A percentile compares a stretch with the other conserved stretches of the same genome.
phyloP scores from a whole-genome alignment of 2,329 filamentous ascomycete species.

The Knoxdaviesia proteae region DNA sequence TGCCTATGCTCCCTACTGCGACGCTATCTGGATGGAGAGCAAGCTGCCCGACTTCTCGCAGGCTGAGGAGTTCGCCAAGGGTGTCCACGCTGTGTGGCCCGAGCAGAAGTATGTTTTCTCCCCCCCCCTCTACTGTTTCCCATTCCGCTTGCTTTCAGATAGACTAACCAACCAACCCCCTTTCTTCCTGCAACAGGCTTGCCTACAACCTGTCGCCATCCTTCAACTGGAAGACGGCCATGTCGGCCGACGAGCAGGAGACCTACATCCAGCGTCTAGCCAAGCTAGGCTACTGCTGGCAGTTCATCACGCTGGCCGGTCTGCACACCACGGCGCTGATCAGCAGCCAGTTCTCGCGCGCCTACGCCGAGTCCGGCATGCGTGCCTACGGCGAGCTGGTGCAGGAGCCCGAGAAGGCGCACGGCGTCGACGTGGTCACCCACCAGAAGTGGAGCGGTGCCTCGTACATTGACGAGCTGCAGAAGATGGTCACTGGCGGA shows the following conservation, averaged over 20 bases:
- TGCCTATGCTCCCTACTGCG: conserved; percentile 80
- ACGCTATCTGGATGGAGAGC: conserved; percentile 99
- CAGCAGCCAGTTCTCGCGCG: conserved; percentile 68
- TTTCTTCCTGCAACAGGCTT: conserved; percentile 31
- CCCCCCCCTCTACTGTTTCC: conserved; percentile 1
- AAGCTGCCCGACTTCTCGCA: conserved; percentile 84
- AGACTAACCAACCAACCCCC: conserved; percentile 5
- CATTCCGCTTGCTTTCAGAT: not conserved
- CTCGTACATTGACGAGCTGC: conserved; percentile 78
- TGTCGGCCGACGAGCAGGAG: conserved; percentile 79
- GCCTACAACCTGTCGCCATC: conserved; percentile 96
- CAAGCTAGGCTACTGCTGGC: conserved; percentile 89
- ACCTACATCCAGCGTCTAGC: conserved; percentile 90
- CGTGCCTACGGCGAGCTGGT: conserved; percentile 91
- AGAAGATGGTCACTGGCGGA: conserved; percentile 94
- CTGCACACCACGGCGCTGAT: conserved; percentile 91
- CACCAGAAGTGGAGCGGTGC: conserved; percentile 99
- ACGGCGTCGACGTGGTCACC: conserved; percentile 80
- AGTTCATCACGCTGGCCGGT: conserved; percentile 98
- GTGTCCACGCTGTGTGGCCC: conserved; percentile 85
- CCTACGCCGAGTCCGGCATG: conserved; percentile 71
- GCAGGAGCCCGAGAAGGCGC: conserved; percentile 91
- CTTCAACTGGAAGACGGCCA: conserved; percentile 99
- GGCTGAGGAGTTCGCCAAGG: conserved; percentile 79
- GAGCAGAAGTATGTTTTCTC: conserved; percentile 63